Conservation (phyloP, 2,329 filamentous ascomycete genomes). For the Cladosporium sp. region DNA sequence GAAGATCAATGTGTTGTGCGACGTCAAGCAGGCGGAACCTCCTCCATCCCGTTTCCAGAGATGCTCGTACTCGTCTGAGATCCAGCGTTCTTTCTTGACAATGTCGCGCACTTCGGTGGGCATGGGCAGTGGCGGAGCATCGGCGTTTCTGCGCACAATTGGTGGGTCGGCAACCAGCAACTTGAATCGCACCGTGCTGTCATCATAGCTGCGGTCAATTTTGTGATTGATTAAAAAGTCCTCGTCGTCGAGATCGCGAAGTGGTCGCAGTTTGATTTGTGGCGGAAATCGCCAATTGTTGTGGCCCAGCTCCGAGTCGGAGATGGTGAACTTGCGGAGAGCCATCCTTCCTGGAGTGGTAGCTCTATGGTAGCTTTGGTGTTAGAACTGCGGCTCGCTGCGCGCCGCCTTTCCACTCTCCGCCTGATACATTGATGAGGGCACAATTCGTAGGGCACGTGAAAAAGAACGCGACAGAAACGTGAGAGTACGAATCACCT, state of each 20-base stretch:
- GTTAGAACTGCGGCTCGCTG: neutral
- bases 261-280: conserved; percentile 25
- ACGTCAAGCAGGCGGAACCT: conserved; percentile 28
- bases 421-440: conserved; percentile 2
- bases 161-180: conserved; percentile 20
- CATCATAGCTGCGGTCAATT: conserved; percentile 34
- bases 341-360: neutral
- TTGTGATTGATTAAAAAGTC: conserved; percentile 32
- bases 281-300: conserved; percentile 30
- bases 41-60: conserved; percentile 32
- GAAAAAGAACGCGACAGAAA: neutral
- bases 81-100: conserved; percentile 29
- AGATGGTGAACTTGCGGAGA: conserved; percentile 29
- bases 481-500: neutral
- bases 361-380: neutral
- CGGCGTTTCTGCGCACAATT: conserved; percentile 23
- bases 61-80: conserved; percentile 31
- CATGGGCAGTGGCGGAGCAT: conserved; percentile 26
- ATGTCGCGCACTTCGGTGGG: conserved; percentile 21
- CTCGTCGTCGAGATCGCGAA: conserved; percentile 29
- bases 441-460: neutral
- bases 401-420: neutral
- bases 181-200: conserved; percentile 32
- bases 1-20: conserved; percentile 30
- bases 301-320: conserved; percentile 31